Evolutionary conservation across 176 grass and related monocot species (phyloP).

Genomic region (Oryza nivara): DNA sequence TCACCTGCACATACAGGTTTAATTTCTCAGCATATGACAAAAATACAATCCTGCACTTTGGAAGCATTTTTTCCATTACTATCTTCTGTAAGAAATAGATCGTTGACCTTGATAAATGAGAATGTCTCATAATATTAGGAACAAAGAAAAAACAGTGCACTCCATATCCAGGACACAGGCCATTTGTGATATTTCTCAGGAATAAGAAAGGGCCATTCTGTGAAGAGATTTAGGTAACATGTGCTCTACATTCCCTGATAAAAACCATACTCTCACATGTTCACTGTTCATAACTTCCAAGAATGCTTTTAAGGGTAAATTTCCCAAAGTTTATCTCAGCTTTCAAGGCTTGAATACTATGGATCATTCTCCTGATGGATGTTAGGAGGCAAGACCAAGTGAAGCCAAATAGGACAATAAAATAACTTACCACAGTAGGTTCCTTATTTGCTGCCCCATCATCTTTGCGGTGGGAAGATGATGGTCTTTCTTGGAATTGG

Average conservation of each 20-base stretch:
- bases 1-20: conserved; percentile 51
- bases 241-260: neutral
- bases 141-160: neutral
- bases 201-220: conserved; percentile 3
- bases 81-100: neutral
- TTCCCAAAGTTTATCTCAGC: neutral
- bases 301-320: neutral
- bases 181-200: neutral
- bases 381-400: neutral
- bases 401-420: conserved; percentile 11
- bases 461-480: conserved; percentile 90
- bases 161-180: neutral
- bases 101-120: neutral
- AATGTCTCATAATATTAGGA: neutral
- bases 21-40: conserved; percentile 41
- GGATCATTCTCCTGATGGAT: neutral
- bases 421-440: conserved; percentile 65
- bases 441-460: conserved; percentile 65
- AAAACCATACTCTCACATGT: neutral
- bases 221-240: neutral
- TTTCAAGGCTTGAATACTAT: conserved; percentile 20
- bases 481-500: conserved; percentile 80
- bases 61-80: neutral
- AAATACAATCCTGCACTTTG: neutral
- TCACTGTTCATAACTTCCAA: conserved; percentile 12